Evolutionary conservation across 2,329 filamentous ascomycete species (phyloP), one percentile per base, ranked within the genome.

Genomic region (Xenosphaeropsis pyriputrescens): DNA sequence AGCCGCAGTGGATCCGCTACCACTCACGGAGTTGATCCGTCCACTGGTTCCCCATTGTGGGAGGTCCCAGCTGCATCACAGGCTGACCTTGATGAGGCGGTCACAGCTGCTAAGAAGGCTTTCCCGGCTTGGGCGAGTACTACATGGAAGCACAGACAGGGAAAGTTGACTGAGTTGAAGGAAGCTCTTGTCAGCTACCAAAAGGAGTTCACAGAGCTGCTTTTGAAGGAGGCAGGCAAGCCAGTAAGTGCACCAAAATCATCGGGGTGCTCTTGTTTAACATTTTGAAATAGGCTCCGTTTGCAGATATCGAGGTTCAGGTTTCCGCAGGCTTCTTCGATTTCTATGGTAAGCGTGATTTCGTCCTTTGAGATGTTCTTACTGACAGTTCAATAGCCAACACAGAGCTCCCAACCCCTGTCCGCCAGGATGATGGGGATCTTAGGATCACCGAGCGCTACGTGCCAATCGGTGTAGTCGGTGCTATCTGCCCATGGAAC

Each of bases 401-500:
- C 22, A 9, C 22, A 6, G 22, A 26, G 22, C 22, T 26, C 8
- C 22, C 22, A 26, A 26, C 22, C 12, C 22, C 22, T 6, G 11
- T 34, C 17, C 33, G 18, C 12, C n/a, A 36, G 22, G 60, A 66
- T 9, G 59, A 48, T 4, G 53, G 58, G 1, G 54, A 52, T 18
- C 49, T 47, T 18, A 49, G 44, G 31, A 37, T 63, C 19, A 52
- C 57, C 18, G 52, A 52, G 1, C 51, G 55, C 37, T 60, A 59
- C 43, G 50, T 49, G 2, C 63, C 63, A 1, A 47, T 67, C 15
- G 64, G 65, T 1, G 58, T 67, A 3, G 52, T 50, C 3, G 63
- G 54, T 3, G 69, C 58, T 12, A 71, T 73, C 26, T 56, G 68
- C 1, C 67, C 68, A 0, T 73, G 69, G 68, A 74, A 74, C 47